These are phyloP conservation scores for Corymbia calophylla DNA, from an alignment of 441 rosid genomes.

Conservation along the genomic window DNA sequence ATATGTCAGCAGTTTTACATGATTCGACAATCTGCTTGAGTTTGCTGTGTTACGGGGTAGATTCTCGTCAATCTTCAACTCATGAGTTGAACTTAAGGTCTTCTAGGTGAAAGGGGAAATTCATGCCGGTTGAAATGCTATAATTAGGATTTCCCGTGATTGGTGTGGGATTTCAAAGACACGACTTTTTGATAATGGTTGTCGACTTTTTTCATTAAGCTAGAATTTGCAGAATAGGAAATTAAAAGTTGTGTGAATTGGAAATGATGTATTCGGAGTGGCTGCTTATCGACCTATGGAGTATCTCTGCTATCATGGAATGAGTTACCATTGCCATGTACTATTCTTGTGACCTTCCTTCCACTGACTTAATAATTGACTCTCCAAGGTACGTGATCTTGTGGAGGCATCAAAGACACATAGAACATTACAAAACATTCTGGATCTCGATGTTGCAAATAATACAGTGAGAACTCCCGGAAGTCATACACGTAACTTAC, in stretches of 20 bases:
- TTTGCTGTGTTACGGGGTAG: neutral
- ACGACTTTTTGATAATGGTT: neutral
- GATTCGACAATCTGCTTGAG: neutral
- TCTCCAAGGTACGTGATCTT: slow-evolving; percentile 48
- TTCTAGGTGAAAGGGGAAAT: neutral
- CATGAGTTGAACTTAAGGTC: neutral
- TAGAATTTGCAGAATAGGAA: neutral
- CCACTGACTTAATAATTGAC: neutral
- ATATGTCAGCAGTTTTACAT: neutral
- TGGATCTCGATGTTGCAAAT: slow-evolving; percentile 57
- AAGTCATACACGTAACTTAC: slow-evolving; percentile 70
- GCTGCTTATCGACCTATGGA: neutral
- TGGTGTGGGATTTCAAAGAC: neutral
- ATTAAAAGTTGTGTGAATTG: neutral
- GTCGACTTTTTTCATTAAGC: neutral
- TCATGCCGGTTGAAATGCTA: neutral
- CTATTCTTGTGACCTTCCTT: neutral
- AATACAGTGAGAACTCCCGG: slow-evolving; percentile 64
- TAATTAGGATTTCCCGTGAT: neutral
- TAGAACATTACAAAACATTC: slow-evolving; percentile 39
- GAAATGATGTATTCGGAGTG: neutral
- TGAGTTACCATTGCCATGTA: neutral
- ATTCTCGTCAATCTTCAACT: neutral
- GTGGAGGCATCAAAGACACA: slow-evolving; percentile 60
- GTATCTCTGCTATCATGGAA: neutral